These are phyloP conservation scores for Otatea glauca DNA, from an alignment of 176 grass and related monocot species.

Conservation along the genomic window DNA sequence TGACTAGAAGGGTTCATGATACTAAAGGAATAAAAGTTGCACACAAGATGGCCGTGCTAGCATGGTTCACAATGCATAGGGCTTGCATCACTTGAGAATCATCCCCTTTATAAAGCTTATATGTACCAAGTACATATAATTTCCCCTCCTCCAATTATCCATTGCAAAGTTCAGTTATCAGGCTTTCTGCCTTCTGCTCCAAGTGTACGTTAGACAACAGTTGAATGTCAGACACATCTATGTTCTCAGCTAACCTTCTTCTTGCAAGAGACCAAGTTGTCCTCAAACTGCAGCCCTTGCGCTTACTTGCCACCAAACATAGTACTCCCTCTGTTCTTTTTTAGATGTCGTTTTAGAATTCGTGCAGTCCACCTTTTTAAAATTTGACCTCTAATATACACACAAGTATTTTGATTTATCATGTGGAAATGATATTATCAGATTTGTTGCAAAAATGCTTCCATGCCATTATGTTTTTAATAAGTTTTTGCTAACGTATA, in stretches of 20 bases:
- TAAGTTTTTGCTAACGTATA: too few relatives aligned
- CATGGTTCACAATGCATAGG: slow-evolving; percentile 1
- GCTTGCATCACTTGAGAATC: not conserved
- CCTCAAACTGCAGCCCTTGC: slow-evolving; percentile 4
- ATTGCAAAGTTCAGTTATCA: slow-evolving; percentile 7
- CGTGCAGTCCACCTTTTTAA: too few relatives aligned
- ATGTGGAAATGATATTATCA: too few relatives aligned
- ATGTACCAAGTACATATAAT: not conserved
- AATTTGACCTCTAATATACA: too few relatives aligned
- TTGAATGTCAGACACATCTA: not conserved
- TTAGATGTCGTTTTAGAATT: too few relatives aligned
- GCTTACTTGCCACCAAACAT: not conserved
- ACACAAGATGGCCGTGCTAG: not conserved
- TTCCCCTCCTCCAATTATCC: not conserved
- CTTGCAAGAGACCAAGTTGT: slow-evolving; percentile 1
- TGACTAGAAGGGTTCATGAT: not conserved
- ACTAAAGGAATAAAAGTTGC: slow-evolving; percentile 8
- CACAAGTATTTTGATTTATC: too few relatives aligned
- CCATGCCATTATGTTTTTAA: too few relatives aligned
- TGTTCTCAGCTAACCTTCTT: slow-evolving; percentile 13
- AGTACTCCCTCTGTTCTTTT: not conserved
- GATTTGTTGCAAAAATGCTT: too few relatives aligned
- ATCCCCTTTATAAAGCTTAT: not conserved
- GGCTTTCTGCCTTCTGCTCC: not conserved
- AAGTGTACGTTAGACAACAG: not conserved